These are phyloP conservation scores for Pseudocercospora pini-densiflorae DNA, from an alignment of 2,329 filamentous ascomycete genomes.

Conservation along the genomic window DNA sequence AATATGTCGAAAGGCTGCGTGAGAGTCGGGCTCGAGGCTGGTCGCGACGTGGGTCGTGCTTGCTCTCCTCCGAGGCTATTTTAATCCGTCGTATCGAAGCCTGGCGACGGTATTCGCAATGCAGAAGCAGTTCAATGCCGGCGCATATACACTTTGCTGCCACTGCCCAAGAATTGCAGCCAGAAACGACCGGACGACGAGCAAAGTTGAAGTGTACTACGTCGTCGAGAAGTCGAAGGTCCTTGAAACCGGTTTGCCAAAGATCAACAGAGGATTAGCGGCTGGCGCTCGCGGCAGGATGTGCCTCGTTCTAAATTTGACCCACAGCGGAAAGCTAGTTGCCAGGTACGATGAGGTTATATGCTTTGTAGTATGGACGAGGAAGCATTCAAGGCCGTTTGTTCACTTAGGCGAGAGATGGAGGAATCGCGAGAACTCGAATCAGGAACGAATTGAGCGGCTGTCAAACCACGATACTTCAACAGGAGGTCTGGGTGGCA, in stretches of 20 bases:
- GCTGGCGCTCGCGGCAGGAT: constrained; percentile 3
- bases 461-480: neutral
- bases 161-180: neutral
- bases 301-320: constrained; percentile 5
- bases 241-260: neutral
- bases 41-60: constrained; percentile 7
- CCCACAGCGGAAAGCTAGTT: neutral
- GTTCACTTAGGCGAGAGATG: neutral
- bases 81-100: neutral
- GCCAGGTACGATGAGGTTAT: constrained; percentile 4
- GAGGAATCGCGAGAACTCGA: neutral
- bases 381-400: neutral
- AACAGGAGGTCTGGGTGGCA: neutral
- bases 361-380: constrained; percentile 4
- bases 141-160: neutral
- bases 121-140: constrained; percentile 1
- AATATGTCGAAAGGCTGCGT: neutral
- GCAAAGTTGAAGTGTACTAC: neutral
- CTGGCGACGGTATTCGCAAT: neutral
- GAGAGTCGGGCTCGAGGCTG: neutral
- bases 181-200: neutral
- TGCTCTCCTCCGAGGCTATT: constrained; percentile 4
- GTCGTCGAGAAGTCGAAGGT: neutral
- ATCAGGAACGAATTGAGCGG: neutral
- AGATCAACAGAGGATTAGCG: constrained; percentile 8